phyloP scores from a whole-genome alignment of 257 asterid species.

The Verbena officinalis region DNA sequence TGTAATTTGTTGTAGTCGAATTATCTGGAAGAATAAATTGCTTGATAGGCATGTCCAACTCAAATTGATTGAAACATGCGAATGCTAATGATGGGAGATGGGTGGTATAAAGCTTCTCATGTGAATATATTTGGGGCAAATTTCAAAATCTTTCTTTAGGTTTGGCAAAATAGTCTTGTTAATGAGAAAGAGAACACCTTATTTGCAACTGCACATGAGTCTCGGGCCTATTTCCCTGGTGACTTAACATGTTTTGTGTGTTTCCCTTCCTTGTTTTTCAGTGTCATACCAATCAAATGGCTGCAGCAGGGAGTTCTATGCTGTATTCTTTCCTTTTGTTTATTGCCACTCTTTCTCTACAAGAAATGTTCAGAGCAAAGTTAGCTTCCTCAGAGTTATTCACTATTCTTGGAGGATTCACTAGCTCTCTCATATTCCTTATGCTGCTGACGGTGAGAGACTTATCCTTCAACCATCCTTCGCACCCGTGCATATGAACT shows the following conservation, averaged over 20 bases:
- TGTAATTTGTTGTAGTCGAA: not conserved
- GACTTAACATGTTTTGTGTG: slow-evolving; percentile 3
- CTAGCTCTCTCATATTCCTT: slow-evolving; percentile 82
- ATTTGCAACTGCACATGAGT: slow-evolving; percentile 12
- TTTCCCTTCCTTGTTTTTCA: slow-evolving; percentile 15
- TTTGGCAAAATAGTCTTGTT: not conserved
- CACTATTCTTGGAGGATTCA: slow-evolving; percentile 93
- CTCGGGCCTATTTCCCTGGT: not conserved
- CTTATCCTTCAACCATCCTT: not conserved
- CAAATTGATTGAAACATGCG: not conserved
- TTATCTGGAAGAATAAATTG: slow-evolving; percentile 6
- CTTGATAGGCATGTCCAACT: not conserved
- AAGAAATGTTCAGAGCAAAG: slow-evolving; percentile 74
- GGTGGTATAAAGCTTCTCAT: not conserved
- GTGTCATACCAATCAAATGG: slow-evolving; percentile 49
- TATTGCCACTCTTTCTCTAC: slow-evolving; percentile 73
- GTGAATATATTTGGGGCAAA: slow-evolving; percentile 3
- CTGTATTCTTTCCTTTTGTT: slow-evolving; percentile 75
- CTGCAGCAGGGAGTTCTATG: slow-evolving; percentile 91
- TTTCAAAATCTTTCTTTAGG: not conserved
- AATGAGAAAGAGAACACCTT: slow-evolving; percentile 1
- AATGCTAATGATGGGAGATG: not conserved
- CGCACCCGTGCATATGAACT: not conserved
- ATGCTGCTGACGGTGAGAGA: slow-evolving; percentile 66
- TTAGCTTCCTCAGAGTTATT: slow-evolving; percentile 89